Evolutionary conservation across 1,284 basidiomycete genomes (phyloP).

Genomic region (Ceratobasidium sp.): DNA sequence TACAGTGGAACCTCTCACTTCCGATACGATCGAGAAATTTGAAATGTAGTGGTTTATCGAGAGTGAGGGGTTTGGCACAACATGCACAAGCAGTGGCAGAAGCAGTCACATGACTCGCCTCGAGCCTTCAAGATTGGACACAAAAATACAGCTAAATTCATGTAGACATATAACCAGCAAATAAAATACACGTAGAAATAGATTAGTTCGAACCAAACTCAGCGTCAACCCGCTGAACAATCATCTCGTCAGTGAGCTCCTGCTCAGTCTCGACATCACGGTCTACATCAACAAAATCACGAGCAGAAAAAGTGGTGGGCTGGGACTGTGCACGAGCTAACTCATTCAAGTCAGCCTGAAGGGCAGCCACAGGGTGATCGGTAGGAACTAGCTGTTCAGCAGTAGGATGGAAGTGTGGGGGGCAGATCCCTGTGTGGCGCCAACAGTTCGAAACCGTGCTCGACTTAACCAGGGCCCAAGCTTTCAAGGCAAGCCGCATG

Average conservation of each 20-base stretch:
- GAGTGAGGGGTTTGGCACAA: background rate
- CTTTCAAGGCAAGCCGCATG: slow-evolving; percentile 51
- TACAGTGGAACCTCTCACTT: too few species aligned
- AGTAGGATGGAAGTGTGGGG: background rate
- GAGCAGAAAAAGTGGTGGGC: background rate
- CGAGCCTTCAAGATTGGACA: background rate
- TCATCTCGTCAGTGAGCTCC: background rate
- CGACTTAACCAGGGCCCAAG: slow-evolving; percentile 27
- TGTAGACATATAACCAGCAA: background rate
- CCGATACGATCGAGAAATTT: too few species aligned
- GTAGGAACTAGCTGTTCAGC: too few species aligned
- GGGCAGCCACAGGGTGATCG: too few species aligned
- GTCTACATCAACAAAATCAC: background rate
- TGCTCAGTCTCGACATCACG: background rate
- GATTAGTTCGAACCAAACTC: background rate
- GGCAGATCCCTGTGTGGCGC: slow-evolving; percentile 32
- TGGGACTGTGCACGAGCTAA: too few species aligned
- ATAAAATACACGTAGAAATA: background rate
- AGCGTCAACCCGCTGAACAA: background rate
- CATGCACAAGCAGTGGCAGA: background rate
- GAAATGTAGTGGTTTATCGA: too few species aligned
- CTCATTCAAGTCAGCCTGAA: too few species aligned
- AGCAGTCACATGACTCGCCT: background rate
- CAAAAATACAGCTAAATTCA: background rate
- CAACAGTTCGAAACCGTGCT: slow-evolving; percentile 42